Percentiles rank a stretch among this genome's conserved stretches.
phyloP scores from a whole-genome alignment of 345 rosid genomes.

The Eucalyptus regnans region DNA sequence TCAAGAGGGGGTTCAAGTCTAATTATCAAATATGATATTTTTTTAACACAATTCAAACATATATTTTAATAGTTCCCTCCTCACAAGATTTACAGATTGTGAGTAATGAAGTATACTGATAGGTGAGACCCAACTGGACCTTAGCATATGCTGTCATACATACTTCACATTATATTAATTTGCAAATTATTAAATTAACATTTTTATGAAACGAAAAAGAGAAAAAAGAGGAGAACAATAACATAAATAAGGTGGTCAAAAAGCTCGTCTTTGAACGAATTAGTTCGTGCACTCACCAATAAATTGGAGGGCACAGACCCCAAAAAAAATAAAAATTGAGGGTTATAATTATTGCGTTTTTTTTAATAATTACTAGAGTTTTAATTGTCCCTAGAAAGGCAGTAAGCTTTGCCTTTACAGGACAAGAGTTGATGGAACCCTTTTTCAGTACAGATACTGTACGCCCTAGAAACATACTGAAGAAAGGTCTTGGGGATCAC shows the following conservation, averaged over 20 bases:
- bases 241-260: not conserved
- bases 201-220: not conserved
- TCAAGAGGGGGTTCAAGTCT: accelerated
- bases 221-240: not conserved
- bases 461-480: not conserved
- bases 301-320: too few relatives aligned
- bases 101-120: not conserved
- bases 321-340: not conserved
- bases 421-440: not conserved
- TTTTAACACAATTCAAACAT: not conserved
- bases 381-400: not conserved
- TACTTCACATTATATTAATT: not conserved
- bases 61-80: not conserved
- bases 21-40: not conserved
- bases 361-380: not conserved
- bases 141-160: not conserved
- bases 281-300: not conserved
- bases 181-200: not conserved
- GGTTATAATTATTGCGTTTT: not conserved
- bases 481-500: not conserved
- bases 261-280: not conserved
- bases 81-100: not conserved
- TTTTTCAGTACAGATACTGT: not conserved
- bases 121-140: not conserved
- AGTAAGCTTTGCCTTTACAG: not conserved